A percentile compares a stretch with the other conserved stretches of the same genome.
phyloP scores from a whole-genome alignment of 805 yeast species.

The Kluyveromyces lactis region DNA sequence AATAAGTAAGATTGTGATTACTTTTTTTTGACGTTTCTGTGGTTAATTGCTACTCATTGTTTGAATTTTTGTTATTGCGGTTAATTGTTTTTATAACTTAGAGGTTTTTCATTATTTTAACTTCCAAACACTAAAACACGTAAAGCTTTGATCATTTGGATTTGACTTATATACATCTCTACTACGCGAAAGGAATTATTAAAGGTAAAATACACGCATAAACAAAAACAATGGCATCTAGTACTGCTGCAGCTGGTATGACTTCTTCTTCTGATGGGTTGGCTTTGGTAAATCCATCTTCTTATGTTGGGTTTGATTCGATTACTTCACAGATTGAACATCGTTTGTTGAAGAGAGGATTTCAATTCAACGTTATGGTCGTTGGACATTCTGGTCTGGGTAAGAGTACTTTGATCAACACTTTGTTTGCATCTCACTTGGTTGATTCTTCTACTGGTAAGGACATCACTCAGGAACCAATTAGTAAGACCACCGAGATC shows the following conservation, averaged over 20 bases:
- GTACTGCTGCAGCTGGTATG: not conserved
- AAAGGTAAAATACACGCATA: too few relatives aligned
- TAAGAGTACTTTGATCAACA: conserved; percentile 84
- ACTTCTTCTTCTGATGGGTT: not conserved
- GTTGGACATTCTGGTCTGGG: conserved; percentile 95
- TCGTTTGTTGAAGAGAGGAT: conserved; percentile 84
- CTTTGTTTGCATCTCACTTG: conserved; percentile 78
- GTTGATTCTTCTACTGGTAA: conserved; percentile 64
- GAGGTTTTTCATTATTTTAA: too few relatives aligned
- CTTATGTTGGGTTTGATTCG: conserved; percentile 94
- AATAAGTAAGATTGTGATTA: too few relatives aligned
- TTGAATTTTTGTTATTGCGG: too few relatives aligned
- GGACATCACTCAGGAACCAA: conserved; percentile 55
- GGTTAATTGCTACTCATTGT: too few relatives aligned
- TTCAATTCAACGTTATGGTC: conserved; percentile 88
- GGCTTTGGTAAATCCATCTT: conserved; percentile 41
- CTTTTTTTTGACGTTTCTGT: too few relatives aligned
- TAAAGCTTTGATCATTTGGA: too few relatives aligned
- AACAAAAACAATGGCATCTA: not conserved
- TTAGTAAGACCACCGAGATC: conserved; percentile 82
- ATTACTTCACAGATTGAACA: conserved; percentile 93
- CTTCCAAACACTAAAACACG: too few relatives aligned
- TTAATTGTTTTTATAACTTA: too few relatives aligned
- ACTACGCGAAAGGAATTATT: too few relatives aligned
- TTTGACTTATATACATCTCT: too few relatives aligned